phyloP scores from a whole-genome alignment of 345 rosid genomes.

The Ceriops zippeliana region DNA sequence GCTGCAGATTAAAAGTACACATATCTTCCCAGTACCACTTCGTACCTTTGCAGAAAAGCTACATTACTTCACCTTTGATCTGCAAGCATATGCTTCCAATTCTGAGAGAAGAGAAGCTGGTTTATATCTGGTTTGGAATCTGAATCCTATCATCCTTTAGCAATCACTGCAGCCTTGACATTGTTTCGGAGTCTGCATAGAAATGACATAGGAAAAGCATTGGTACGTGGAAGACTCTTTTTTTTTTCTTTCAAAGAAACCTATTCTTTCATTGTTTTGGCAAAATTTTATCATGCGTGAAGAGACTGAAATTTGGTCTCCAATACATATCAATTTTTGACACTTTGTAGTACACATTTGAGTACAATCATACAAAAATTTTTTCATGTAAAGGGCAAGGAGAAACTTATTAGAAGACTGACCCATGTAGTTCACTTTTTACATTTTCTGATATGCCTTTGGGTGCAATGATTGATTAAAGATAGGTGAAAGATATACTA shows the following conservation, averaged over 20 bases:
- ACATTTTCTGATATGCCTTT: not conserved
- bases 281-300: slow-evolving; percentile 2
- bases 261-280: slow-evolving; percentile 25
- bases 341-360: slow-evolving; percentile 1
- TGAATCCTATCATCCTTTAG: not conserved
- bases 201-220: slow-evolving; percentile 1
- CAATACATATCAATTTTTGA: slow-evolving; percentile 12
- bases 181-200: not conserved
- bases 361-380: not conserved
- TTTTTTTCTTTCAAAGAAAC: not conserved
- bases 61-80: too few species aligned
- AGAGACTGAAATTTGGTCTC: slow-evolving; percentile 16
- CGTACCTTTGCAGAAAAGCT: too few species aligned
- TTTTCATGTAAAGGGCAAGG: too few species aligned
- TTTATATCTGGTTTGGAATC: not conserved
- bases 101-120: not conserved
- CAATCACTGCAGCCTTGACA: not conserved
- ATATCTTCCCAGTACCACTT: too few species aligned
- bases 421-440: not conserved
- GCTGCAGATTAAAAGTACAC: not conserved
- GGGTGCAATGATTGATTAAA: too few species aligned
- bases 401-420: too few species aligned
- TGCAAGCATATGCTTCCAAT: not conserved
- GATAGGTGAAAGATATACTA: too few species aligned
- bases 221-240: not conserved